Percentiles rank a stretch among this genome's conserved stretches.
Evolutionary conservation across 495 filamentous ascomycete species (phyloP).

Genomic region (Penicillium alfredii): DNA sequence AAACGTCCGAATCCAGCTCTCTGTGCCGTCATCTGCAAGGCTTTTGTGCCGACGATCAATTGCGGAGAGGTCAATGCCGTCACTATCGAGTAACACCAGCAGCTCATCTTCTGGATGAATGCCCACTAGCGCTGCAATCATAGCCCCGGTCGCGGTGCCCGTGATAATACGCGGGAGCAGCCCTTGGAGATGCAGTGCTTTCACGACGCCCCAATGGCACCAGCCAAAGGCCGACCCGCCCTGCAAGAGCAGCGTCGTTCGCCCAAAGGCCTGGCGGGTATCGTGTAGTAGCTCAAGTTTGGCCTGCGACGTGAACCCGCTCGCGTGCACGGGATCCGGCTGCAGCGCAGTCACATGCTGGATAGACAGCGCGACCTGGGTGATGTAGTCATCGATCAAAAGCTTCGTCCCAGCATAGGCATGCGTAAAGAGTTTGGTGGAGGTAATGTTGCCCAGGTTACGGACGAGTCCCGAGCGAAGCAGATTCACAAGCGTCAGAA

Average conservation of each 20-base stretch:
- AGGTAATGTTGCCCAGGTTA: slow-evolving; percentile 86
- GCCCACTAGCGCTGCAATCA: slow-evolving; percentile 85
- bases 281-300: slow-evolving; percentile 88
- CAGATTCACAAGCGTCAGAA: slow-evolving; percentile 67
- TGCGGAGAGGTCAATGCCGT: slow-evolving; percentile 75
- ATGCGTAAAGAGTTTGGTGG: slow-evolving; percentile 75
- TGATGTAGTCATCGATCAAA: slow-evolving; percentile 86
- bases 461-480: slow-evolving; percentile 82
- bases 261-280: slow-evolving; percentile 83
- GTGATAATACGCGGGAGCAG: slow-evolving; percentile 85
- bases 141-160: slow-evolving; percentile 82
- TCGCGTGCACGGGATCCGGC: slow-evolving; percentile 48
- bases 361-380: slow-evolving; percentile 72
- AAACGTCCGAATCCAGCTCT: slow-evolving; percentile 51
- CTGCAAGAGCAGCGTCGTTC: slow-evolving; percentile 80
- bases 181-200: slow-evolving; percentile 77
- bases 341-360: slow-evolving; percentile 69
- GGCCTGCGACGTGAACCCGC: slow-evolving; percentile 67
- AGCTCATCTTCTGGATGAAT: slow-evolving; percentile 87
- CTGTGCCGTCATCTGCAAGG: slow-evolving; percentile 9
- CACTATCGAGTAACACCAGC: slow-evolving; percentile 65
- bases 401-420: slow-evolving; percentile 87
- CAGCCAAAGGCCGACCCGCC: slow-evolving; percentile 89
- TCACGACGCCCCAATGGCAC: slow-evolving; percentile 87
- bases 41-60: slow-evolving; percentile 47